Evolutionary conservation across 768 basidiomycete species (phyloP).

Genomic region (Trametes maxima): DNA sequence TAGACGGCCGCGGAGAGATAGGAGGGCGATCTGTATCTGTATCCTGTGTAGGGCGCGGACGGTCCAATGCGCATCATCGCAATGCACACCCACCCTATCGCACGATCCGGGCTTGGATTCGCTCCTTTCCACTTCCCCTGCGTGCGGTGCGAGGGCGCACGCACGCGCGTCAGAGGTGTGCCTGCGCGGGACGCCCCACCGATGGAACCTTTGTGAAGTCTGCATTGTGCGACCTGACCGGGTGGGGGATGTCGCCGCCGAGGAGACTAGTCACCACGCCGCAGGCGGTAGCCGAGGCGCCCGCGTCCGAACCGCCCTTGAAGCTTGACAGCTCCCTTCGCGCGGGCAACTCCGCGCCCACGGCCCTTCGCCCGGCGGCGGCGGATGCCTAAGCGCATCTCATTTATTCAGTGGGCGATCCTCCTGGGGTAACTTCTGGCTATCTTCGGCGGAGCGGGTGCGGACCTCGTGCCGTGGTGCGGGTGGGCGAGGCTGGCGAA

Average conservation of each 20-base stretch:
- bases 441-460: slow-evolving; percentile 19
- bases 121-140: neutral
- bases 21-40: too few species aligned
- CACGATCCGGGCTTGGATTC: neutral
- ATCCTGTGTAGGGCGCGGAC: too few species aligned
- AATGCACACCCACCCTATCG: too few species aligned
- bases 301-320: neutral
- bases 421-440: slow-evolving; percentile 21
- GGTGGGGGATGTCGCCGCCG: too few species aligned
- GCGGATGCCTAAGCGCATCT: neutral
- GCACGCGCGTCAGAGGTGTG: neutral
- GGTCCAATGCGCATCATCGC: too few species aligned
- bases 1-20: too few species aligned
- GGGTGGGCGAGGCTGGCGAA: neutral
- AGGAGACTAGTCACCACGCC: too few species aligned
- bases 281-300: too few species aligned
- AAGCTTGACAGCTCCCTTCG: neutral
- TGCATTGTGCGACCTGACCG: too few species aligned
- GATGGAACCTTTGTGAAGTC: neutral
- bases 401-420: neutral
- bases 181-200: neutral
- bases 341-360: neutral
- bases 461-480: slow-evolving; percentile 13
- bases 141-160: neutral
- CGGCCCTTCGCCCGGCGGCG: neutral